These are phyloP conservation scores for Populus hybrid DNA, from an alignment of 441 rosid genomes.

Conservation along the genomic window DNA sequence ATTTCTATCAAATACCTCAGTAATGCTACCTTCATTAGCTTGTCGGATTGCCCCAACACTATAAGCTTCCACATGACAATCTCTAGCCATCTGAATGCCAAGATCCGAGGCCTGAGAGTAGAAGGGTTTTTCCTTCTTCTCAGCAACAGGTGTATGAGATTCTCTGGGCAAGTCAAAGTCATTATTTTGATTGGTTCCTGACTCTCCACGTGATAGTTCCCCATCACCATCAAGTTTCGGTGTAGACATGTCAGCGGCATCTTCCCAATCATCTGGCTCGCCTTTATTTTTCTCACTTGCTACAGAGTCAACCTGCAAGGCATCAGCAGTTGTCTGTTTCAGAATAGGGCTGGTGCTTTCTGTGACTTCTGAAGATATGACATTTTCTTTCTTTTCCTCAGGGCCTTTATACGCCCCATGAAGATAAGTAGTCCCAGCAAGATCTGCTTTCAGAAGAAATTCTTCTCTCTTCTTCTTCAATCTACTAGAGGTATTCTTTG, in stretches of 20 bases:
- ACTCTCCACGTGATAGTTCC: slow-evolving; percentile 39
- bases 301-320: slow-evolving; percentile 26
- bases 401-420: slow-evolving; percentile 91
- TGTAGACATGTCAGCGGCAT: slow-evolving; percentile 87
- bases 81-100: slow-evolving; percentile 53
- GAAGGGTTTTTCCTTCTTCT: slow-evolving; percentile 53
- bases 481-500: slow-evolving; percentile 39
- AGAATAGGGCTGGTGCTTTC: slow-evolving; percentile 31
- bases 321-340: slow-evolving; percentile 37
- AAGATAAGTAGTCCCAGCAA: slow-evolving; percentile 79
- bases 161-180: slow-evolving; percentile 42
- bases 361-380: slow-evolving; percentile 26
- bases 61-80: slow-evolving; percentile 42
- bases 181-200: slow-evolving; percentile 36
- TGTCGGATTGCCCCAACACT: slow-evolving; percentile 35
- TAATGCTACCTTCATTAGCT: slow-evolving; percentile 21
- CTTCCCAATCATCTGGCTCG: slow-evolving; percentile 98
- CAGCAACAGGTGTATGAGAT: slow-evolving; percentile 33
- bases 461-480: slow-evolving; percentile 63
- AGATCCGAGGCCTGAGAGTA: slow-evolving; percentile 75
- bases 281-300: slow-evolving; percentile 44
- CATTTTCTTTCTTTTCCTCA: slow-evolving; percentile 67
- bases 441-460: slow-evolving; percentile 84
- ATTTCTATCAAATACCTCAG: slow-evolving; percentile 31
- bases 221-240: slow-evolving; percentile 56